Evolutionary conservation across 1,139 yeast genomes (phyloP).

Genomic region (Entelexis paramagnoliae): DNA sequence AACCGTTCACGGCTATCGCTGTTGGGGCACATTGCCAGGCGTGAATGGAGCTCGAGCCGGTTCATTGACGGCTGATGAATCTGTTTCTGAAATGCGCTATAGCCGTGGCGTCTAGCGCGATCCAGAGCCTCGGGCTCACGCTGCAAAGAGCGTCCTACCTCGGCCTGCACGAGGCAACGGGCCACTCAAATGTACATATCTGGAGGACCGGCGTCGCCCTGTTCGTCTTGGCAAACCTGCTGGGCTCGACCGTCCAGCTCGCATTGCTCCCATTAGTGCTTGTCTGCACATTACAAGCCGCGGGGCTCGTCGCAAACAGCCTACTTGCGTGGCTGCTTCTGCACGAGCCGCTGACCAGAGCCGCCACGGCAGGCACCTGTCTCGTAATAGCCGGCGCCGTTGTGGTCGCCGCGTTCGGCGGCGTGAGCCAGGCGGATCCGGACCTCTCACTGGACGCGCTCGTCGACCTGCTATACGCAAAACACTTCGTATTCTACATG

Average conservation of each 20-base stretch:
- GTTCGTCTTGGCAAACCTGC: slow-evolving; percentile 61
- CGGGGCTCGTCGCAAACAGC: slow-evolving; percentile 81
- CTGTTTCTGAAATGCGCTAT: slow-evolving; percentile 36
- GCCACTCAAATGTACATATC: slow-evolving; percentile 28
- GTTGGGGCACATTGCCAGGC: not conserved
- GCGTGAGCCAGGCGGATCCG: slow-evolving; percentile 40
- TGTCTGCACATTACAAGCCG: slow-evolving; percentile 74
- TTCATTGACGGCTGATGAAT: slow-evolving; percentile 4
- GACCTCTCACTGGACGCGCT: slow-evolving; percentile 42
- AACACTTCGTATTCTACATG: slow-evolving; percentile 42
- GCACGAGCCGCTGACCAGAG: slow-evolving; percentile 54
- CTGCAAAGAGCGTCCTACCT: slow-evolving; percentile 69
- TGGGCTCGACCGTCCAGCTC: slow-evolving; percentile 77
- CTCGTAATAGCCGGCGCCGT: slow-evolving; percentile 67
- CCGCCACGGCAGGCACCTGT: slow-evolving; percentile 53
- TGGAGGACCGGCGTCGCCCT: slow-evolving; percentile 70
- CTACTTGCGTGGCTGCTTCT: slow-evolving; percentile 60
- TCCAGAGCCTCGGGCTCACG: slow-evolving; percentile 75
- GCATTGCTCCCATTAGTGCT: slow-evolving; percentile 74
- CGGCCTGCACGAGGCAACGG: slow-evolving; percentile 23
- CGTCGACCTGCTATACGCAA: slow-evolving; percentile 35
- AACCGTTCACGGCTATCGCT: not conserved
- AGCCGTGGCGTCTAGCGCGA: slow-evolving; percentile 68
- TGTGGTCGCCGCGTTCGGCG: slow-evolving; percentile 67
- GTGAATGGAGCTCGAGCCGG: not conserved